Percentiles rank a stretch among this genome's conserved stretches.
Evolutionary conservation across 1,284 basidiomycete genomes (phyloP).

Genomic region (Heterobasidion parviporum): DNA sequence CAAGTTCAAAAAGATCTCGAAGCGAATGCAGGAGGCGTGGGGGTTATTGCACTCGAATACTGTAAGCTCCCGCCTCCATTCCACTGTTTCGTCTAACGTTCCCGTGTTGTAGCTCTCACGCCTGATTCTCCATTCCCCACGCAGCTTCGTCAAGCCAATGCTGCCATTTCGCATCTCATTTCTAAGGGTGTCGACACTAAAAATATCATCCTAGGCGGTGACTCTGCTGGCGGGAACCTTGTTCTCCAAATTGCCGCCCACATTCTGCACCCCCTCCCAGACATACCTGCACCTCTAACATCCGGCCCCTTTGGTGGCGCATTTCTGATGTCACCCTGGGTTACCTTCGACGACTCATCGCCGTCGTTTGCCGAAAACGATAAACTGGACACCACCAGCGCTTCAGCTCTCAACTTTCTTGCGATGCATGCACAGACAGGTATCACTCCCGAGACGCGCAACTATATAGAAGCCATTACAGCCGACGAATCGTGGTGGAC

Average conservation of each 20-base stretch:
- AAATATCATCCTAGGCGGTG: slow-evolving; percentile 20
- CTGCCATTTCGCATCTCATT: slow-evolving; percentile 11
- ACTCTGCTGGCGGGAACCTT: slow-evolving; percentile 30
- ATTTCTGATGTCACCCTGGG: slow-evolving; percentile 27
- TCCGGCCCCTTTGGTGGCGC: slow-evolving; percentile 17
- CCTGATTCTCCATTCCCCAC: slow-evolving; percentile 14
- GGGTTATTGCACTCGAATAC: slow-evolving; percentile 5
- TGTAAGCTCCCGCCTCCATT: neutral
- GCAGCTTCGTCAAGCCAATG: slow-evolving; percentile 13
- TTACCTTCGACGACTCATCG: slow-evolving; percentile 11
- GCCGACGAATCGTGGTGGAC: neutral
- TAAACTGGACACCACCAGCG: neutral
- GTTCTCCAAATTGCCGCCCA: slow-evolving; percentile 22
- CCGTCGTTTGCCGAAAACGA: neutral
- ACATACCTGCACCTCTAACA: slow-evolving; percentile 10
- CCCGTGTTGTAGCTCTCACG: slow-evolving; percentile 6
- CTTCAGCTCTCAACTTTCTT: neutral
- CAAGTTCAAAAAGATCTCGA: neutral
- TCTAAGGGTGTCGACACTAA: slow-evolving; percentile 10
- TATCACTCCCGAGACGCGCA: neutral
- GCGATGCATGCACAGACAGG: neutral
- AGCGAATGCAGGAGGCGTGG: neutral
- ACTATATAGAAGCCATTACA: neutral
- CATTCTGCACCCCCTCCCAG: slow-evolving; percentile 21
- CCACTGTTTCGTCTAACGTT: neutral